phyloP scores from a whole-genome alignment of 306 rosid genomes.

The Trifolium subterraneum region DNA sequence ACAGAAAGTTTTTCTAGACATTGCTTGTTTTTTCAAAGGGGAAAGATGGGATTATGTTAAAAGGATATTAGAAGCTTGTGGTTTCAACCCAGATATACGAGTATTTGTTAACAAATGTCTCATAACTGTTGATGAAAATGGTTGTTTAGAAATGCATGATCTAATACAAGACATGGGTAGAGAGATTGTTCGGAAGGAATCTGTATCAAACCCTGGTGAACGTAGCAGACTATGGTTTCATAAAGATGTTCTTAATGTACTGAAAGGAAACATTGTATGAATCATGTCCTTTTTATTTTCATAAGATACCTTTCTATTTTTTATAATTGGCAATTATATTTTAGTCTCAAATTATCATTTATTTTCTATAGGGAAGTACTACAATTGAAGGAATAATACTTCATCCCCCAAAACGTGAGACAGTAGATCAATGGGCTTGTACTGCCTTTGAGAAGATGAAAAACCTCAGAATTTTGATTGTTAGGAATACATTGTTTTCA shows the following conservation, averaged over 20 bases:
- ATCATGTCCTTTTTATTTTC: background rate
- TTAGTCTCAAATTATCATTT: too few relatives aligned
- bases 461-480: constrained; percentile 31
- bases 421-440: background rate
- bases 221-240: background rate
- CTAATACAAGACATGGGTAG: constrained; percentile 5
- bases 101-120: background rate
- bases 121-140: background rate
- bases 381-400: constrained; percentile 39
- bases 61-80: background rate
- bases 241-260: background rate
- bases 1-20: background rate
- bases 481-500: constrained; percentile 17
- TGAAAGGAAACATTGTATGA: background rate
- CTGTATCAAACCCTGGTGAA: background rate
- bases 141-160: background rate
- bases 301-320: background rate
- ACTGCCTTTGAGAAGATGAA: constrained; percentile 23
- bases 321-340: background rate
- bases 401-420: constrained; percentile 23
- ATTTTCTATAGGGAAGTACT: background rate
- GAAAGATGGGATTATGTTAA: background rate
- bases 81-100: background rate
- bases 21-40: background rate
- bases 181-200: background rate